These are phyloP conservation scores for Fragilaria crotonensis DNA, from an alignment of 108 stramenopile species.

Conservation along the genomic window DNA sequence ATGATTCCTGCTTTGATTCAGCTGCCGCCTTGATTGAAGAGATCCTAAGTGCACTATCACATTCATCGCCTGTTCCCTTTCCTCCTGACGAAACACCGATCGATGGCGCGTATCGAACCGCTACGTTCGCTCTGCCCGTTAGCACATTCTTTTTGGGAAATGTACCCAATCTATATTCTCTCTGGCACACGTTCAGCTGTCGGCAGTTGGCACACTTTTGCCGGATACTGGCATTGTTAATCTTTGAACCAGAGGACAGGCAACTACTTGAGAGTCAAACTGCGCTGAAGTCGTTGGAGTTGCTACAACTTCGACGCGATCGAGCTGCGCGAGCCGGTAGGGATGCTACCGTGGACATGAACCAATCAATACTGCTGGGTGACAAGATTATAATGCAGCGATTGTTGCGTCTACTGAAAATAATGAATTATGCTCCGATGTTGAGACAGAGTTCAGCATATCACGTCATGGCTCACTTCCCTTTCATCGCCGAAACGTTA, in stretches of 20 bases:
- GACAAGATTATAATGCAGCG: slow-evolving; percentile 42
- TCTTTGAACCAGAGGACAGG: slow-evolving; percentile 90
- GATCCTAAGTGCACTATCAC: slow-evolving; percentile 52
- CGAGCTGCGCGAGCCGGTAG: slow-evolving; percentile 52
- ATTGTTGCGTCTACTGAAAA: slow-evolving; percentile 54
- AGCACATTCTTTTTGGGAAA: slow-evolving; percentile 53
- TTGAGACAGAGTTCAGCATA: slow-evolving; percentile 35
- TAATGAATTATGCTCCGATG: slow-evolving; percentile 72
- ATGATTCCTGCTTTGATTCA: slow-evolving; percentile 56
- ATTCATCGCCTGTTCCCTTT: slow-evolving; percentile 11
- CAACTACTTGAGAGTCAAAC: slow-evolving; percentile 65
- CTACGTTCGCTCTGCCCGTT: background rate
- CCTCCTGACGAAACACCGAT: background rate
- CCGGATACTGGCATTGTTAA: slow-evolving; percentile 71
- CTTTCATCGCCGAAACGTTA: slow-evolving; percentile 51
- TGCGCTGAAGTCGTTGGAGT: slow-evolving; percentile 64
- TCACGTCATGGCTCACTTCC: slow-evolving; percentile 58
- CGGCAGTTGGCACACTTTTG: slow-evolving; percentile 83
- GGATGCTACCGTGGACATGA: slow-evolving; percentile 70
- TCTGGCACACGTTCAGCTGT: slow-evolving; percentile 54
- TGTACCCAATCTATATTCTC: slow-evolving; percentile 54
- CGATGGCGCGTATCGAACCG: background rate
- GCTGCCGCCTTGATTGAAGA: slow-evolving; percentile 70
- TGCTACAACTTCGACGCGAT: slow-evolving; percentile 72
- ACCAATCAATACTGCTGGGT: slow-evolving; percentile 69